A percentile compares a stretch with the other conserved stretches of the same genome.
These are phyloP conservation scores for Penicillium atrosanguineum DNA, from an alignment of 495 filamentous ascomycete species.

Conservation along the genomic window DNA sequence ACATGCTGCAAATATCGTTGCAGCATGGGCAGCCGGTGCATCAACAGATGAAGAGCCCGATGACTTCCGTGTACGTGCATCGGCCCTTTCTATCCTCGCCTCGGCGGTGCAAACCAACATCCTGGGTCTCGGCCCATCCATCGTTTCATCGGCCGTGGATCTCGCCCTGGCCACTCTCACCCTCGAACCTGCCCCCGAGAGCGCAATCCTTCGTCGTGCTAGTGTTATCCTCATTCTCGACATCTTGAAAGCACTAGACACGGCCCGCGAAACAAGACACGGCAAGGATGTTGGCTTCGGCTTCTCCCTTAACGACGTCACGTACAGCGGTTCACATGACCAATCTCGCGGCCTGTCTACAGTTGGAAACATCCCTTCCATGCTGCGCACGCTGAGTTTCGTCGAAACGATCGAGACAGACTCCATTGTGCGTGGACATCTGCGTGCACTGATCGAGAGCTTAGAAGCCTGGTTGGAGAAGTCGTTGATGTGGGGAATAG, in stretches of 20 bases:
- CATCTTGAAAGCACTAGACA: constrained; percentile 63
- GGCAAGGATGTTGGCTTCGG: constrained; percentile 57
- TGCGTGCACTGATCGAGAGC: constrained; percentile 66
- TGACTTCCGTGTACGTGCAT: constrained; percentile 74
- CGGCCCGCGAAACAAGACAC: constrained; percentile 42
- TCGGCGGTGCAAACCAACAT: constrained; percentile 65
- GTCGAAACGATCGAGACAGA: constrained; percentile 69
- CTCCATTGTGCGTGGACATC: constrained; percentile 69
- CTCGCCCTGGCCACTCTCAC: constrained; percentile 63
- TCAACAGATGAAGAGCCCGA: constrained; percentile 54
- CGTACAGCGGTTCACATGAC: background rate
- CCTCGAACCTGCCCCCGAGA: constrained; percentile 60
- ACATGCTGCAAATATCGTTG: constrained; percentile 61
- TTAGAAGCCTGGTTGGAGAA: constrained; percentile 69
- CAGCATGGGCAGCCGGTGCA: constrained; percentile 69
- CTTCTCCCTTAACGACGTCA: constrained; percentile 48
- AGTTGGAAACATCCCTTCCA: constrained; percentile 55
- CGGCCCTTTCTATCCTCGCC: constrained; percentile 71
- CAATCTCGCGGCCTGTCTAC: constrained; percentile 20
- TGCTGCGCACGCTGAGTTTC: constrained; percentile 62
- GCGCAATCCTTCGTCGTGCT: constrained; percentile 70
- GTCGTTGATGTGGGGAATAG: constrained; percentile 44
- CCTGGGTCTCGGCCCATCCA: constrained; percentile 51
- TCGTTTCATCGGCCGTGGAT: constrained; percentile 61
- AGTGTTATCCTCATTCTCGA: constrained; percentile 67